Evolutionary conservation across 139 green algal species (phyloP).

Genomic region (Zygnema cylindricum): DNA sequence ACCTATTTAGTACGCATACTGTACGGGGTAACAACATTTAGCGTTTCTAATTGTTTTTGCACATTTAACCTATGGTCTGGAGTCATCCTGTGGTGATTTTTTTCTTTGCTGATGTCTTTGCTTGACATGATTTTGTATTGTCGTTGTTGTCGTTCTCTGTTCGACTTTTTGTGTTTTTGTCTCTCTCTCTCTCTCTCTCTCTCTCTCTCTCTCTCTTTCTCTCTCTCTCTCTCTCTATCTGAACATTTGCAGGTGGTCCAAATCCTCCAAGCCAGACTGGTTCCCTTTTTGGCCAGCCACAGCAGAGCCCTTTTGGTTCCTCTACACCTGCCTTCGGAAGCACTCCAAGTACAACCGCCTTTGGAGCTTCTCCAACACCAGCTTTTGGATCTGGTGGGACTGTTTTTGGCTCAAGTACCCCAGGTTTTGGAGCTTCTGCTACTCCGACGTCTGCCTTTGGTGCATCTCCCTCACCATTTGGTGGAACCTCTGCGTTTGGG

Average conservation of each 20-base stretch:
- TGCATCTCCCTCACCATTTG: conserved; percentile 34
- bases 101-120: too few relatives aligned
- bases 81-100: too few relatives aligned
- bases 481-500: conserved; percentile 62
- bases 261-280: not conserved
- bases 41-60: too few relatives aligned
- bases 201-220: not conserved
- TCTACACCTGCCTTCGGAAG: conserved; percentile 38
- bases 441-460: conserved; percentile 24
- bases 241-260: not conserved
- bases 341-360: not conserved
- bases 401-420: not conserved
- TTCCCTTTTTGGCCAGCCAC: conserved; percentile 20
- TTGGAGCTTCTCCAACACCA: not conserved
- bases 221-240: not conserved
- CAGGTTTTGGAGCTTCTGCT: conserved; percentile 60
- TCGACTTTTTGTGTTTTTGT: not conserved
- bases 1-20: too few relatives aligned
- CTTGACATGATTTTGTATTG: not conserved
- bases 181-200: conserved; percentile 1
- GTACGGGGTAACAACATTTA: too few relatives aligned
- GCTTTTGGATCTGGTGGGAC: not conserved
- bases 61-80: too few relatives aligned
- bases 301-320: conserved; percentile 29
- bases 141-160: too few relatives aligned